These are phyloP conservation scores for Botrytis medusae DNA, from an alignment of 2,329 filamentous ascomycete species.

Conservation along the genomic window DNA sequence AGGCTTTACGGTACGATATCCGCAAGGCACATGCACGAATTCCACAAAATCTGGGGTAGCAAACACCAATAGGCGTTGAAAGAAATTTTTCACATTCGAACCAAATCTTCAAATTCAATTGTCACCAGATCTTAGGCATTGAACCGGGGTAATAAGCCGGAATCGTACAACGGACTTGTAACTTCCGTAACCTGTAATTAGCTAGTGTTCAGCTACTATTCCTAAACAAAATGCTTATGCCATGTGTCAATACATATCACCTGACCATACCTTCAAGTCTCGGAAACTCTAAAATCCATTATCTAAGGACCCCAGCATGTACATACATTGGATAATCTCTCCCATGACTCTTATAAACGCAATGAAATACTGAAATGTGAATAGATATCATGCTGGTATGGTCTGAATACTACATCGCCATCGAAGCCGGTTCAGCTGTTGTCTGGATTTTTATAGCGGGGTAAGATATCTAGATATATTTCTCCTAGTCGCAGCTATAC, in stretches of 20 bases:
- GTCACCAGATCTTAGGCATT: constrained; percentile 11
- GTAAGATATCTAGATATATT: background rate
- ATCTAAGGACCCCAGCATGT: background rate
- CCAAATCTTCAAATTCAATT: background rate
- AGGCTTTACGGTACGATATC: constrained; percentile 18
- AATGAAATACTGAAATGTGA: background rate
- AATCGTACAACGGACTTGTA: background rate
- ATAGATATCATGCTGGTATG: background rate
- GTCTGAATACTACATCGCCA: background rate
- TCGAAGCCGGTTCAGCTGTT: background rate
- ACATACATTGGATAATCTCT: background rate
- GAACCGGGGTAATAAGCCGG: background rate
- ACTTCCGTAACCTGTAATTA: constrained; percentile 1
- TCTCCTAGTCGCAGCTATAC: background rate
- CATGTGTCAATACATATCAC: background rate
- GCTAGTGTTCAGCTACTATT: background rate
- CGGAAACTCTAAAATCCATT: background rate
- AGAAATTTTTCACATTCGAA: background rate
- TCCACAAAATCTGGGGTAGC: constrained; percentile 15
- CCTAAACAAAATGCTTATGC: background rate
- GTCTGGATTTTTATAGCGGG: background rate
- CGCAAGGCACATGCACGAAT: constrained; percentile 11
- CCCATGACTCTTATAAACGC: background rate
- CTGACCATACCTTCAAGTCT: background rate
- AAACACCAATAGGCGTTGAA: background rate